Percentiles rank a stretch among this genome's conserved stretches.
Conservation (phyloP, 192 early-diverging fungal species). For the Spizellomyces sp. region DNA sequence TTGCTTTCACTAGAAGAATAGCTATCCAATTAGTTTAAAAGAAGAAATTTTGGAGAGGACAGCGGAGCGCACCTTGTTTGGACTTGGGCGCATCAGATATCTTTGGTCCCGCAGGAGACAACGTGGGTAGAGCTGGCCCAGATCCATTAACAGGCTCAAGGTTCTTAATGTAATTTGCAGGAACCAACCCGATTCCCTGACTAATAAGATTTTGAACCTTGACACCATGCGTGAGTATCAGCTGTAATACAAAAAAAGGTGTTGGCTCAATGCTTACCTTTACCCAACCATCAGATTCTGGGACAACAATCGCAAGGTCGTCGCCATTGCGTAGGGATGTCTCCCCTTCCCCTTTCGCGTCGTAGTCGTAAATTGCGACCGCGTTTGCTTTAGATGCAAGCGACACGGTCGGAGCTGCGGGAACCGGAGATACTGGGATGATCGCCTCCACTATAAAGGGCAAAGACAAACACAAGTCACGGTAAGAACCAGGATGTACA, state of each 20-base stretch:
- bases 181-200: conserved; percentile 39
- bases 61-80: background rate
- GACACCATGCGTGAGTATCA: background rate
- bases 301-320: conserved; percentile 32
- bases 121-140: no score
- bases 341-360: conserved; percentile 39
- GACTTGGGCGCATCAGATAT: background rate
- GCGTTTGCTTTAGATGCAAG: conserved; percentile 17
- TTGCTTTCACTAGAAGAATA: conserved; percentile 11
- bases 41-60: background rate
- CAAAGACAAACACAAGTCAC: no score
- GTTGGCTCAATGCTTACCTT: conserved; percentile 17
- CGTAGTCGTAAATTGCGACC: conserved; percentile 44
- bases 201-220: conserved; percentile 24
- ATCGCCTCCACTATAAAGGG: conserved; percentile 31
- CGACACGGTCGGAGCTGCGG: background rate
- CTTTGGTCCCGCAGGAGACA: no score
- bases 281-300: conserved; percentile 46
- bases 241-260: no score
- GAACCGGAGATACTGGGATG: conserved; percentile 10
- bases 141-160: conserved; percentile 3
- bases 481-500: no score
- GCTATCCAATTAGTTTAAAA: no score
- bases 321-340: conserved; percentile 41
- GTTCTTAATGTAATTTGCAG: conserved; percentile 42